Evolutionary conservation across 805 yeast genomes (phyloP).

Genomic region (Nakazawaea populi): DNA sequence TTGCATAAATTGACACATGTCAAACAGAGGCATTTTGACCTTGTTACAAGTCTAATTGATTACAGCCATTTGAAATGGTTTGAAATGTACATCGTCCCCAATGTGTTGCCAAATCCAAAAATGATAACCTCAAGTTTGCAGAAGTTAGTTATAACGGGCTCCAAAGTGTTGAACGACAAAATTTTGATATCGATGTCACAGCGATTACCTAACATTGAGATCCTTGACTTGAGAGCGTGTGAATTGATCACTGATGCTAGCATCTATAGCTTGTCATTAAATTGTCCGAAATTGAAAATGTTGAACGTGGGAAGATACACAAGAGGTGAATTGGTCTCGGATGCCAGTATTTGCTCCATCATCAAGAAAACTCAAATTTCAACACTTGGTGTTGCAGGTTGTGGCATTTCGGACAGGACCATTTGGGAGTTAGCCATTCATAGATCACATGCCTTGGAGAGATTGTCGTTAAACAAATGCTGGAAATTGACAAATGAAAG

Average conservation of each 20-base stretch:
- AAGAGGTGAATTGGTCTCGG: slow-evolving; percentile 63
- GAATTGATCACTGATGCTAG: slow-evolving; percentile 73
- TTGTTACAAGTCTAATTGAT: slow-evolving; percentile 31
- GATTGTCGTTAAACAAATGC: slow-evolving; percentile 77
- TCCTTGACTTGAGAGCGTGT: slow-evolving; percentile 80
- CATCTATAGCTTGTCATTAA: slow-evolving; percentile 54
- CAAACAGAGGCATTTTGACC: slow-evolving; percentile 47
- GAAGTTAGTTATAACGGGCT: slow-evolving; percentile 66
- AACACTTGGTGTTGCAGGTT: slow-evolving; percentile 88
- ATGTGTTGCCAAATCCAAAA: slow-evolving; percentile 46
- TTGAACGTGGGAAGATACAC: slow-evolving; percentile 78
- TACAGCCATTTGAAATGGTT: slow-evolving; percentile 56
- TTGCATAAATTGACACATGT: slow-evolving; percentile 59
- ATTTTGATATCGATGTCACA: slow-evolving; percentile 47
- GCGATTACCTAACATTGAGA: slow-evolving; percentile 51
- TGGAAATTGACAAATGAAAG: slow-evolving; percentile 26
- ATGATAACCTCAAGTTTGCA: slow-evolving; percentile 37
- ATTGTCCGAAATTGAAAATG: slow-evolving; percentile 50
- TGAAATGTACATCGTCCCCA: slow-evolving; percentile 82
- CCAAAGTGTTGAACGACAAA: slow-evolving; percentile 53
- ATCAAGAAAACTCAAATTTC: slow-evolving; percentile 49
- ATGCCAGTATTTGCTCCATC: slow-evolving; percentile 55
- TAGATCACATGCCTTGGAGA: slow-evolving; percentile 45
- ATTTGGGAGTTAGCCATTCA: slow-evolving; percentile 73
- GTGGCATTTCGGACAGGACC: slow-evolving; percentile 68